Conservation (phyloP, 768 basidiomycete genomes). For the Kwoniella mangroviensis region DNA sequence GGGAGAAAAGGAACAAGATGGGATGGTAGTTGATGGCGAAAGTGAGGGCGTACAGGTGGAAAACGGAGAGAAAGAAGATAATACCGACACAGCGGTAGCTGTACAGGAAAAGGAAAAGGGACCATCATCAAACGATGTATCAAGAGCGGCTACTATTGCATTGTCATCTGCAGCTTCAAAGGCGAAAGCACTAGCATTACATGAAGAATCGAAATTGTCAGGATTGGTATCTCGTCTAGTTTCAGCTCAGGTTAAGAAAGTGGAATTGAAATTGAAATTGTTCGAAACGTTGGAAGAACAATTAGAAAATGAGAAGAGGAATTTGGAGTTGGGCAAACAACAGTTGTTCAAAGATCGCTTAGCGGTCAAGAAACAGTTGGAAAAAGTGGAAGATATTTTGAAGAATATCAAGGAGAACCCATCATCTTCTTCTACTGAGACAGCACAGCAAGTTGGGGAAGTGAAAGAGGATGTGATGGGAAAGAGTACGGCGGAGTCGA, state of each 20-base stretch:
- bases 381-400: constrained; percentile 49
- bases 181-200: constrained; percentile 75
- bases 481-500: constrained; percentile 2
- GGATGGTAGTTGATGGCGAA: constrained; percentile 64
- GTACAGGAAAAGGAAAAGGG: constrained; percentile 50
- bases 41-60: constrained; percentile 10
- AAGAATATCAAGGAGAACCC: constrained; percentile 37
- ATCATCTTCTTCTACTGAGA: not conserved
- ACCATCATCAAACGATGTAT: constrained; percentile 72
- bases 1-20: constrained; percentile 32
- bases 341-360: constrained; percentile 76
- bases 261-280: constrained; percentile 91
- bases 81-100: constrained; percentile 8
- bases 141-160: constrained; percentile 81
- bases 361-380: constrained; percentile 49
- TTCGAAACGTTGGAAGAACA: constrained; percentile 95
- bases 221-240: constrained; percentile 76
- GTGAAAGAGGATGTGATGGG: constrained; percentile 7
- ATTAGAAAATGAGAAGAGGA: constrained; percentile 84
- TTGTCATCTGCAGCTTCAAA: constrained; percentile 87
- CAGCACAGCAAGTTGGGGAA: not conserved
- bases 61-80: constrained; percentile 15
- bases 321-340: constrained; percentile 79
- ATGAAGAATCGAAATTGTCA: constrained; percentile 81
- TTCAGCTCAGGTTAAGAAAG: constrained; percentile 73